Evolutionary conservation across 1,139 yeast species (phyloP), one percentile per base, ranked within the genome.

Genomic region (Arxiozyma heterogenica): DNA sequence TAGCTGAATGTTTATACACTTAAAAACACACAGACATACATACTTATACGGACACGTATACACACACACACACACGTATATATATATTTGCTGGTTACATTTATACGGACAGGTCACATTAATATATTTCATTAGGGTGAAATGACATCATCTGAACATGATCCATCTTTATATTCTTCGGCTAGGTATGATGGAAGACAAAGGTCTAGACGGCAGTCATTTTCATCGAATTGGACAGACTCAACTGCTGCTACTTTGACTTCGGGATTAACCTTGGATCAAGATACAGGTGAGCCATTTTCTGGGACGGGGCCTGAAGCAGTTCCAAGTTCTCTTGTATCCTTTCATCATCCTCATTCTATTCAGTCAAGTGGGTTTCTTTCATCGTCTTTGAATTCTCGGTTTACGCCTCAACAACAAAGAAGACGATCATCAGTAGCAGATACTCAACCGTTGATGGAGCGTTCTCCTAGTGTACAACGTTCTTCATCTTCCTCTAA

Each of bases 281-380:
- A 71, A 53, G 72, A 72, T 56, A 66, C 58, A 52, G 64, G 71
- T 49, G 97, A 91, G 68, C 84, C 89, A 73, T 91, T 80, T 70
- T 84, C 95, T 5, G 98, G 98, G 44, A 96, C 95, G 0, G 88
- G 89, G 0, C 82, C 91, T 6, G 96, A 87, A 63, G 81, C 88
- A 44, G 83, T 91, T 47, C 98, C 98, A 0, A 86, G 95, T 25
- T 87, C 97, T 0, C 86, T 89, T 60, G 82, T 95, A 1, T 81
- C 95, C 1, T 87, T 91, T 67, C 97, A 89, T 66, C 94, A 87
- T 62, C 71, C 79, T 67, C 71, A 64, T 65, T 62, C 68, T 53
- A 58, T 64, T 64, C 63, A 68, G 69, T 56, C 67, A 58, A 65
- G 71, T 64, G 61, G 51, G 52, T 54, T 64, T 51, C 49, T 64